These are phyloP conservation scores for Imleria badia DNA, from an alignment of 768 basidiomycete genomes.

Conservation along the genomic window DNA sequence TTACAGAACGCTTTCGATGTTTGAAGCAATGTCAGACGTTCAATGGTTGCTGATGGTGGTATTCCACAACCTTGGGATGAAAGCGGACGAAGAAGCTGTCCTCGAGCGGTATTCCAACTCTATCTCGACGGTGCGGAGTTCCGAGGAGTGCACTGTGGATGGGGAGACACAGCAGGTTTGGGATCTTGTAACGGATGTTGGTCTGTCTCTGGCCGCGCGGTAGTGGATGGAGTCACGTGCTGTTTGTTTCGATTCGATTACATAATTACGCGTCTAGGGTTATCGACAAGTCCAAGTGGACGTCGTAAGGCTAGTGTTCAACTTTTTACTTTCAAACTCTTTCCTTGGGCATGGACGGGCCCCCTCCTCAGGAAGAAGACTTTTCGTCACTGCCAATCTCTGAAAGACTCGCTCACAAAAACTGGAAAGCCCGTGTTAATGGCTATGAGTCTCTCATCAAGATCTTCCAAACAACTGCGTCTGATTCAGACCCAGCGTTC, in stretches of 20 bases:
- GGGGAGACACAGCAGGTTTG: slow-evolving; percentile 54
- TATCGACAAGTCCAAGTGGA: slow-evolving; percentile 7
- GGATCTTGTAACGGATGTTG: slow-evolving; percentile 58
- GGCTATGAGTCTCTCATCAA: slow-evolving; percentile 88
- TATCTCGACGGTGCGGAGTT: slow-evolving; percentile 38
- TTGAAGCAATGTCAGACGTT: slow-evolving; percentile 60
- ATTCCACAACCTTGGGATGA: slow-evolving; percentile 66
- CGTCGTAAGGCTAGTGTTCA: slow-evolving; percentile 2
- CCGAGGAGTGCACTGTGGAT: slow-evolving; percentile 48
- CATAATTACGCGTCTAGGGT: slow-evolving; percentile 15
- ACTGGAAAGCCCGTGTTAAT: slow-evolving; percentile 97
- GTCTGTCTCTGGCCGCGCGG: slow-evolving; percentile 49
- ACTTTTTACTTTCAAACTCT: slow-evolving; percentile 10
- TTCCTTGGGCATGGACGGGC: slow-evolving; percentile 72
- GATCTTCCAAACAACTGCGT: slow-evolving; percentile 84
- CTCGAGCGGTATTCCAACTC: slow-evolving; percentile 50
- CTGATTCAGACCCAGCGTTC: slow-evolving; percentile 93
- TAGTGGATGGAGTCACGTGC: slow-evolving; percentile 26
- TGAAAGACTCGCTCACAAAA: slow-evolving; percentile 89
- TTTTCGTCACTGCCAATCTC: slow-evolving; percentile 75
- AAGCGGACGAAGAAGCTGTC: slow-evolving; percentile 52
- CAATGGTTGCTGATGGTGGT: slow-evolving; percentile 71
- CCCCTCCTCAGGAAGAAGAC: slow-evolving; percentile 91
- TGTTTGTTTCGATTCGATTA: slow-evolving; percentile 18
- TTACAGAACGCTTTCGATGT: slow-evolving; percentile 58